phyloP scores from a whole-genome alignment of 345 rosid species.

The Reutealis trisperma region DNA sequence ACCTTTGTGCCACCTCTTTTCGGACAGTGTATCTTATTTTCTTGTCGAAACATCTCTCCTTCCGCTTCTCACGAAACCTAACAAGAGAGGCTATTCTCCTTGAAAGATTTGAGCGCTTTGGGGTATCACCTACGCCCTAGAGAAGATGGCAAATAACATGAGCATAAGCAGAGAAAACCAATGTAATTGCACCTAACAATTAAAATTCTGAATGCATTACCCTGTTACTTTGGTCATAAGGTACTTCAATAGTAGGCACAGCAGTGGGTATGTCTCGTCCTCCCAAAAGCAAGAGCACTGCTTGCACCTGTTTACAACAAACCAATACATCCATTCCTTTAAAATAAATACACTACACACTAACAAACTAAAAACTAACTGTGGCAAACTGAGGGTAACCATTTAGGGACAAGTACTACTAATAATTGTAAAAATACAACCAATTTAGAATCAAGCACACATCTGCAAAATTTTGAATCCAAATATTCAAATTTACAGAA shows the following conservation, averaged over 20 bases:
- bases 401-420: background rate
- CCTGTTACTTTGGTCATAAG: conserved; percentile 47
- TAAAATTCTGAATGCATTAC: conserved; percentile 28
- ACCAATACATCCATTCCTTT: background rate
- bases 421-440: background rate
- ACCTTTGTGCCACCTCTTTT: conserved; percentile 82
- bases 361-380: background rate
- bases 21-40: conserved; percentile 71
- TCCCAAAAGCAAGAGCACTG: conserved; percentile 72
- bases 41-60: conserved; percentile 83
- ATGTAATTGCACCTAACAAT: background rate
- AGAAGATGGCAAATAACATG: conserved; percentile 18
- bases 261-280: conserved; percentile 54
- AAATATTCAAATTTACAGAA: background rate
- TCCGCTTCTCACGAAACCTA: conserved; percentile 73
- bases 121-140: conserved; percentile 45
- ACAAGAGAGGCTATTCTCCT: conserved; percentile 71
- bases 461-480: background rate
- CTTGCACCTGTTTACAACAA: conserved; percentile 52
- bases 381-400: background rate
- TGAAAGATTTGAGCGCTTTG: conserved; percentile 60
- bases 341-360: background rate
- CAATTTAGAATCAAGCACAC: background rate
- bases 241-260: conserved; percentile 50
- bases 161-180: conserved; percentile 3